These are phyloP conservation scores for Tetrahymena elliotti DNA, from an alignment of 73 alveolate genomes.

Conservation along the genomic window DNA sequence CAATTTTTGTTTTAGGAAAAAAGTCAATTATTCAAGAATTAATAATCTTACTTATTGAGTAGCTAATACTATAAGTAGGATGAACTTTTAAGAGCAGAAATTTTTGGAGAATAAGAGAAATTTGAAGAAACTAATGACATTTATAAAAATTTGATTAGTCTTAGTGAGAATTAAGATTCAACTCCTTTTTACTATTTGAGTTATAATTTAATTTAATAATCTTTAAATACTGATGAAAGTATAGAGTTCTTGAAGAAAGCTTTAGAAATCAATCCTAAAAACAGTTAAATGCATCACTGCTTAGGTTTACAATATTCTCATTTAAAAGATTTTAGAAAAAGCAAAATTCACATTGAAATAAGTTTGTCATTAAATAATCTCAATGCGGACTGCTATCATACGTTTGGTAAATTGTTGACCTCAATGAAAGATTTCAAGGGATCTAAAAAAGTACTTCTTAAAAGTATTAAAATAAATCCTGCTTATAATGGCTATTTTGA, in stretches of 20 bases:
- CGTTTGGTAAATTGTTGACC: neutral
- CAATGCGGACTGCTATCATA: neutral
- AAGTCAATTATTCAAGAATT: neutral
- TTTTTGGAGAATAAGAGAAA: neutral
- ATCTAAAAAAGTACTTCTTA: neutral
- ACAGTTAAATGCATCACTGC: neutral
- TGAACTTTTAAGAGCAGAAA: neutral
- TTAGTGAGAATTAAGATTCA: neutral
- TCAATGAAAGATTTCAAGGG: neutral
- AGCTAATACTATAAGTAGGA: neutral
- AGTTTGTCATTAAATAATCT: neutral
- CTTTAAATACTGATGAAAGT: neutral
- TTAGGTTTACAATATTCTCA: neutral
- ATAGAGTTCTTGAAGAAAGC: neutral
- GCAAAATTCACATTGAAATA: neutral
- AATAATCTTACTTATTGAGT: neutral
- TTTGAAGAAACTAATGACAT: neutral
- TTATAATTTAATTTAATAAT: neutral
- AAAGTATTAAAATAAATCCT: neutral
- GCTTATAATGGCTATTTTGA: neutral
- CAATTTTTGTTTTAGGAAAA: neutral
- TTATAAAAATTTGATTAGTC: neutral
- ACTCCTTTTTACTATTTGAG: neutral
- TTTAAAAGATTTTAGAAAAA: neutral
- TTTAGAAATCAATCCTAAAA: neutral